These are phyloP conservation scores for Protomyces pachydermus DNA, from an alignment of 1,139 yeast species.

Conservation along the genomic window DNA sequence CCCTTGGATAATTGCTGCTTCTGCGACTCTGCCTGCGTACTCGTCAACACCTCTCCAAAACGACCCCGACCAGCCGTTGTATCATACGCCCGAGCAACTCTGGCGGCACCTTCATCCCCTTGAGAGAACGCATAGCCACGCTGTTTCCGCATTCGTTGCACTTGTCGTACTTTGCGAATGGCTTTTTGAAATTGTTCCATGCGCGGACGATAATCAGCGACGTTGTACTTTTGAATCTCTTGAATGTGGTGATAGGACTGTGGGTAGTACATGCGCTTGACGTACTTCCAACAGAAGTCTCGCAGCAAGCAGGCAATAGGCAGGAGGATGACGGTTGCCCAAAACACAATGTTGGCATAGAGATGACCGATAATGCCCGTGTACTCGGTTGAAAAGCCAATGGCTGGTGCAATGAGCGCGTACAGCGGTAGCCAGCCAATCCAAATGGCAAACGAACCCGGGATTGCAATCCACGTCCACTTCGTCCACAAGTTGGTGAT, in stretches of 20 bases:
- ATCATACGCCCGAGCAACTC: constrained; percentile 87
- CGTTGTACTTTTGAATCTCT: constrained; percentile 91
- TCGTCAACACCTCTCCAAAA: constrained; percentile 46
- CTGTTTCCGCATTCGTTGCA: constrained; percentile 95
- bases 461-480: constrained; percentile 84
- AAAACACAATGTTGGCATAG: constrained; percentile 73
- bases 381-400: constrained; percentile 78
- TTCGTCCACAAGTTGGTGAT: constrained; percentile 93
- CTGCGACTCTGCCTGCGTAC: background rate
- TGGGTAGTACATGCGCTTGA: constrained; percentile 84
- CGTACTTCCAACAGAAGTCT: constrained; percentile 91
- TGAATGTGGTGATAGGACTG: constrained; percentile 92
- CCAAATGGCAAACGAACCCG: constrained; percentile 88
- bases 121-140: constrained; percentile 98
- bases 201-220: constrained; percentile 89
- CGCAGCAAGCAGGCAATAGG: constrained; percentile 74
- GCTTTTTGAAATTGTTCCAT: constrained; percentile 97
- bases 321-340: constrained; percentile 75
- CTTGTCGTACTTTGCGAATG: constrained; percentile 93
- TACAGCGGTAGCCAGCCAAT: constrained; percentile 80
- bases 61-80: constrained; percentile 63
- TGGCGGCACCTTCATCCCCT: constrained; percentile 89
- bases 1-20: background rate
- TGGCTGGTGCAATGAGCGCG: constrained; percentile 76
- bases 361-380: constrained; percentile 70